Evolutionary conservation across 1,284 basidiomycete species (phyloP).

Genomic region (Puccinia horiana): DNA sequence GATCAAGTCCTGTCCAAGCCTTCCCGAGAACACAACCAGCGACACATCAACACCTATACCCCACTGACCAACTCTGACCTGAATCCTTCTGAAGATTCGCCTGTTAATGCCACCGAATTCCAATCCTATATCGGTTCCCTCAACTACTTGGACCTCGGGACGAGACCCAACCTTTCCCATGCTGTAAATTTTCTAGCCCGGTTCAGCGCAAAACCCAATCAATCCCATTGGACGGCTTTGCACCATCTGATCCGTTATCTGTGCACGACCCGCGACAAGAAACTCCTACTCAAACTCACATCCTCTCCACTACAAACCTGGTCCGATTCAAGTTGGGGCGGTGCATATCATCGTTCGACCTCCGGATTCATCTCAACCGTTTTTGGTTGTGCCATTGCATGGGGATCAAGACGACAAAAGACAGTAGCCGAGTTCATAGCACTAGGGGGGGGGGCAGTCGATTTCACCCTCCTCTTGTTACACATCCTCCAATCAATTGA

Average conservation of each 20-base stretch:
- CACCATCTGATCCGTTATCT: background rate
- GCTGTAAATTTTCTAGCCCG: slow-evolving; percentile 1
- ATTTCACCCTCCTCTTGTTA: no score
- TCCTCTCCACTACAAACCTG: background rate
- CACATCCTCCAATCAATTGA: background rate
- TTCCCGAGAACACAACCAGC: background rate
- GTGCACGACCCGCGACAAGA: background rate
- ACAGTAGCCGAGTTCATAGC: background rate
- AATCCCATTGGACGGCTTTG: slow-evolving; percentile 2
- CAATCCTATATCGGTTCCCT: slow-evolving; percentile 22
- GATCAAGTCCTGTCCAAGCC: background rate
- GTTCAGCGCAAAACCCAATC: background rate
- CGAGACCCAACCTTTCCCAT: background rate
- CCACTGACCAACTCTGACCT: background rate
- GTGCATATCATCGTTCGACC: background rate
- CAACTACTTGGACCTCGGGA: slow-evolving; percentile 14
- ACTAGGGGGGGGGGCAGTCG: background rate
- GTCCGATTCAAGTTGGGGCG: no score
- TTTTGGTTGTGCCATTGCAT: background rate
- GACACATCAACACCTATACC: background rate
- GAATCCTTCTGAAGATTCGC: background rate
- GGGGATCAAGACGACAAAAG: slow-evolving; percentile 7
- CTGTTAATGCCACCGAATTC: background rate
- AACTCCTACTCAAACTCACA: background rate
- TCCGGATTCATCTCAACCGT: no score